Evolutionary conservation across 768 basidiomycete species (phyloP).

Genomic region (Cubamyces lactineus): DNA sequence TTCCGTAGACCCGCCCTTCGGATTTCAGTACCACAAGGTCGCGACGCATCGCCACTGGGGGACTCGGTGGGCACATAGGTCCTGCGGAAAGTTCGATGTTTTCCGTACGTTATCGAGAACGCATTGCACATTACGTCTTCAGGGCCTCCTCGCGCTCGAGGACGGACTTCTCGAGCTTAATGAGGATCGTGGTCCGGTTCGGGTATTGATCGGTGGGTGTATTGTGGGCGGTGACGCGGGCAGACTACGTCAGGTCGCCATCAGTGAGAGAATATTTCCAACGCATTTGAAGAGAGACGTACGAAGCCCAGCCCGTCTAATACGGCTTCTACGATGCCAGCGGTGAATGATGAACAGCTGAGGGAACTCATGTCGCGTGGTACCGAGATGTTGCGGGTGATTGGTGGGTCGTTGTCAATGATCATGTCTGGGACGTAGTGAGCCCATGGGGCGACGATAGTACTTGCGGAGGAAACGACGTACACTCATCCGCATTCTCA

Average conservation of each 20-base stretch:
- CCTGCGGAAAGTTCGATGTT: not conserved
- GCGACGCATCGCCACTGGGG: no score
- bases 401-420: slow-evolving; percentile 91
- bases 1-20: no score
- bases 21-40: no score
- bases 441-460: not conserved
- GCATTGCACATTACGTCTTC: slow-evolving; percentile 50
- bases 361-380: slow-evolving; percentile 93
- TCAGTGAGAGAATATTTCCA: slow-evolving; percentile 1
- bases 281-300: slow-evolving; percentile 39
- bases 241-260: slow-evolving; percentile 60
- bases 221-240: slow-evolving; percentile 93
- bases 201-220: slow-evolving; percentile 84
- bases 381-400: slow-evolving; percentile 91
- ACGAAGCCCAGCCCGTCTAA: slow-evolving; percentile 94
- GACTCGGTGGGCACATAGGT: not conserved
- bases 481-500: slow-evolving; percentile 95
- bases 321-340: slow-evolving; percentile 96
- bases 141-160: slow-evolving; percentile 92
- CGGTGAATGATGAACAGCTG: slow-evolving; percentile 96
- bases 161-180: slow-evolving; percentile 93
- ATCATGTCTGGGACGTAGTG: slow-evolving; percentile 78
- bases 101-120: not conserved
- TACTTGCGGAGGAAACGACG: slow-evolving; percentile 29
- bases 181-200: slow-evolving; percentile 91